Percentiles rank a stretch among this genome's conserved stretches.
These are phyloP conservation scores for Blastobotrys malaysiensis DNA, from an alignment of 1,139 yeast genomes.

Conservation along the genomic window DNA sequence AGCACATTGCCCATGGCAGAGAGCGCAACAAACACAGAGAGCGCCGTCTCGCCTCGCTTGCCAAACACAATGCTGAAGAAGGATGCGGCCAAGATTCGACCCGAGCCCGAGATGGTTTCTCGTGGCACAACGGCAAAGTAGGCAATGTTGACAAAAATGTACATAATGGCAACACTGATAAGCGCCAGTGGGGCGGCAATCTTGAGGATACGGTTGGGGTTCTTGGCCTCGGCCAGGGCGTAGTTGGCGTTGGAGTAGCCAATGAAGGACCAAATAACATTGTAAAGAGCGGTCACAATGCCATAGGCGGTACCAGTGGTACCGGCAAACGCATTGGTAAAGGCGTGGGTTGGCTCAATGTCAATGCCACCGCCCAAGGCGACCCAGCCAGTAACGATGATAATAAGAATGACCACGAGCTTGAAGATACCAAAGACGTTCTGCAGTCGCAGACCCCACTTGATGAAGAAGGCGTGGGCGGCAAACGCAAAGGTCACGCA, in stretches of 20 bases:
- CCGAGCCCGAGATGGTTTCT: conserved; percentile 53
- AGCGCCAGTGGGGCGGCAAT: conserved; percentile 72
- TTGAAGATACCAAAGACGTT: conserved; percentile 69
- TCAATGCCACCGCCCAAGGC: conserved; percentile 67
- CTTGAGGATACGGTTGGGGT: conserved; percentile 63
- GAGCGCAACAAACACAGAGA: conserved; percentile 68
- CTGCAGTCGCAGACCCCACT: conserved; percentile 62
- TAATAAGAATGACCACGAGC: conserved; percentile 59
- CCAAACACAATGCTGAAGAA: conserved; percentile 75
- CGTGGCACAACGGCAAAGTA: conserved; percentile 74
- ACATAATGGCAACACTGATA: conserved; percentile 51
- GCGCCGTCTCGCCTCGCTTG: conserved; percentile 53
- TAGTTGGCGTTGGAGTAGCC: conserved; percentile 61
- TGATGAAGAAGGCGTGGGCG: conserved; percentile 57
- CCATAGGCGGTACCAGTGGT: conserved; percentile 62
- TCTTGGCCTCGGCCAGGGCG: conserved; percentile 71
- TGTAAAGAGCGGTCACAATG: conserved; percentile 69
- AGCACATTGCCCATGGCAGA: conserved; percentile 75
- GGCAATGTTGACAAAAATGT: conserved; percentile 64
- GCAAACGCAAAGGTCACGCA: conserved; percentile 69
- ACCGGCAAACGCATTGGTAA: conserved; percentile 56
- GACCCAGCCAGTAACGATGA: conserved; percentile 74
- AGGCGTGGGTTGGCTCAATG: conserved; percentile 51
- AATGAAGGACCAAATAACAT: conserved; percentile 71
- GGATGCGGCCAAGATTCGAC: conserved; percentile 67